Evolutionary conservation across 306 rosid species (phyloP).

Genomic region (Vicia sativa): DNA sequence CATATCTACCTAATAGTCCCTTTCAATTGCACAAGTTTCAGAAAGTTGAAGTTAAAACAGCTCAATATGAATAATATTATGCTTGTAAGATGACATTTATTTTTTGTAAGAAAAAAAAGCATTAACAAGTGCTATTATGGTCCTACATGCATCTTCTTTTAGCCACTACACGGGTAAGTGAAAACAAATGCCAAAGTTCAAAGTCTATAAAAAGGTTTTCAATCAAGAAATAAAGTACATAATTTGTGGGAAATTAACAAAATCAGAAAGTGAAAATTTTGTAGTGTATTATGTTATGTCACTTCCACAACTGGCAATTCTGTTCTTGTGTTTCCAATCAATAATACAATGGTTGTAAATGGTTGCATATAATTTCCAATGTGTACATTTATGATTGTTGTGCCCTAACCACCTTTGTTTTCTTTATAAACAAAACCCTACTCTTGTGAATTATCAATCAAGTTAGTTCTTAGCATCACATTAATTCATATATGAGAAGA

Average conservation of each 20-base stretch:
- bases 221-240: constrained; percentile 24
- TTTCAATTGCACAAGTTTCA: constrained; percentile 40
- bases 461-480: not conserved
- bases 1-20: constrained; percentile 46
- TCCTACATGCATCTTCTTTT: constrained; percentile 48
- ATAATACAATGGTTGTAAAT: constrained; percentile 40
- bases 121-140: constrained; percentile 36
- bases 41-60: constrained; percentile 39
- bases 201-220: constrained; percentile 35
- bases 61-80: constrained; percentile 37
- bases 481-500: not conserved
- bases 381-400: constrained; percentile 38
- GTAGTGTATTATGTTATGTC: constrained; percentile 36
- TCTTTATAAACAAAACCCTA: constrained; percentile 23
- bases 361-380: constrained; percentile 28
- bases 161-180: constrained; percentile 31
- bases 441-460: not conserved
- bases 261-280: not conserved
- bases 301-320: constrained; percentile 41
- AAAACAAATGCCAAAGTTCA: constrained; percentile 32
- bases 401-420: constrained; percentile 29
- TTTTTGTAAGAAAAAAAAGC: constrained; percentile 24
- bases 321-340: constrained; percentile 42
- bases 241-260: constrained; percentile 16
- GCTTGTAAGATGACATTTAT: constrained; percentile 35